A percentile compares a stretch with the other conserved stretches of the same genome.
phyloP scores from a whole-genome alignment of 2,329 filamentous ascomycete genomes.

The Penicillium aurantiogriseum region DNA sequence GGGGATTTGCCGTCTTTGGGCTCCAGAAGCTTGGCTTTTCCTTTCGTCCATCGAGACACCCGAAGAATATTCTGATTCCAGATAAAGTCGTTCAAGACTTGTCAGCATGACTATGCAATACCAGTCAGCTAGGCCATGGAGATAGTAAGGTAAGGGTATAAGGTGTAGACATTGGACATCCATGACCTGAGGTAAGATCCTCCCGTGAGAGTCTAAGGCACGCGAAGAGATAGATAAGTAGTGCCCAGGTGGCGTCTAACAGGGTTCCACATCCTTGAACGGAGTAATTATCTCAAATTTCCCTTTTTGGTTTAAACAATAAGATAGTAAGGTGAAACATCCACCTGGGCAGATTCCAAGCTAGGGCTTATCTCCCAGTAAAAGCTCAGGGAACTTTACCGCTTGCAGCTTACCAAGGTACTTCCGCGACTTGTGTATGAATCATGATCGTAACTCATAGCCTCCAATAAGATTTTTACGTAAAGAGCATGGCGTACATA shows the following conservation, averaged over 20 bases:
- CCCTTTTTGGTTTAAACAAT: background rate
- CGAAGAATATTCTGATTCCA: background rate
- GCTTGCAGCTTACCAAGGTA: background rate
- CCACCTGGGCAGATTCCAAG: background rate
- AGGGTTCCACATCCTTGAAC: slow-evolving; percentile 1
- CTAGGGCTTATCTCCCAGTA: background rate
- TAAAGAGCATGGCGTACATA: background rate
- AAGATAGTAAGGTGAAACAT: background rate
- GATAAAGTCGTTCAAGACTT: background rate
- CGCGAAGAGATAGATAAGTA: slow-evolving; percentile 14
- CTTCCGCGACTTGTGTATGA: background rate
- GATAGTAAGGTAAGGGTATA: background rate
- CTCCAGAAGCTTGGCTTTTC: slow-evolving; percentile 15
- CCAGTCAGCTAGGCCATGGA: background rate
- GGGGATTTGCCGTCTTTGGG: slow-evolving; percentile 7
- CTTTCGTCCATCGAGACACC: background rate
- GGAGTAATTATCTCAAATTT: background rate
- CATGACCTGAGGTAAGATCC: slow-evolving; percentile 7
- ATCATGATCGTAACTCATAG: background rate
- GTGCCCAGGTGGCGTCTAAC: background rate
- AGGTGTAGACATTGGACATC: background rate
- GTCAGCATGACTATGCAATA: background rate
- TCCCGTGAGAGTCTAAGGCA: slow-evolving; percentile 20
- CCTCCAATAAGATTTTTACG: background rate
- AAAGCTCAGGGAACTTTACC: background rate